phyloP scores from a whole-genome alignment of 768 basidiomycete species.

The Panaeolus cyanescens region DNA sequence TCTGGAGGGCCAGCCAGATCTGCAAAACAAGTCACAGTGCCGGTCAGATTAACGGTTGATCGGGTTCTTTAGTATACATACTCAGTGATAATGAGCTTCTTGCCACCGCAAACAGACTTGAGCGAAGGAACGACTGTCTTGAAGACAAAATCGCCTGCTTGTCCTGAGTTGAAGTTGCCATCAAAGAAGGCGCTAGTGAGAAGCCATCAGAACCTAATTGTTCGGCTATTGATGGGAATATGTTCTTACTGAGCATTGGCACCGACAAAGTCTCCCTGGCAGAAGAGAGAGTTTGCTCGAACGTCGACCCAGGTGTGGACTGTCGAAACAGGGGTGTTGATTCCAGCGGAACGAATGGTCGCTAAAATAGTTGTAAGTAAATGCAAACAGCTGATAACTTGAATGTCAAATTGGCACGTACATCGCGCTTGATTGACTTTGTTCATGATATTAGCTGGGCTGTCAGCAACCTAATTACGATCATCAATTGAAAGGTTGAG shows the following conservation, averaged over 20 bases:
- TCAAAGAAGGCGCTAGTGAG: constrained; percentile 32
- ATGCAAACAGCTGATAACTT: not conserved
- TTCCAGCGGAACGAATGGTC: constrained; percentile 29
- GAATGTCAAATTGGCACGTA: constrained; percentile 9
- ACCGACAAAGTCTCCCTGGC: constrained; percentile 36
- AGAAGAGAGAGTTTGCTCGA: constrained; percentile 31
- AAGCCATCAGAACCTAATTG: constrained; percentile 5
- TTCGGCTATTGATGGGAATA: not conserved
- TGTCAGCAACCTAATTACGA: constrained; percentile 19
- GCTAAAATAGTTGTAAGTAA: constrained; percentile 13
- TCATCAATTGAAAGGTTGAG: too few relatives aligned
- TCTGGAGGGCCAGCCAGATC: constrained; percentile 36
- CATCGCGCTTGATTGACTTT: constrained; percentile 34
- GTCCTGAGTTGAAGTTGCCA: constrained; percentile 21
- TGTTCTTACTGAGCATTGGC: not conserved
- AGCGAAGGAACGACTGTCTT: constrained; percentile 33
- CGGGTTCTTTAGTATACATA: too few relatives aligned
- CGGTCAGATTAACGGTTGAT: too few relatives aligned
- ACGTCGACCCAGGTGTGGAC: constrained; percentile 39
- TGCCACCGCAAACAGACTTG: constrained; percentile 30
- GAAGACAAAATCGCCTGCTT: constrained; percentile 33
- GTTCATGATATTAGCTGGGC: constrained; percentile 28
- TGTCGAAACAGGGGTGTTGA: constrained; percentile 34
- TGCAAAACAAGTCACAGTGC: too few relatives aligned
- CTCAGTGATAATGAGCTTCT: constrained; percentile 35